Evolutionary conservation across 2,329 filamentous ascomycete species (phyloP), one percentile per base, ranked within the genome.

Genomic region (Acrocalymma vagum): DNA sequence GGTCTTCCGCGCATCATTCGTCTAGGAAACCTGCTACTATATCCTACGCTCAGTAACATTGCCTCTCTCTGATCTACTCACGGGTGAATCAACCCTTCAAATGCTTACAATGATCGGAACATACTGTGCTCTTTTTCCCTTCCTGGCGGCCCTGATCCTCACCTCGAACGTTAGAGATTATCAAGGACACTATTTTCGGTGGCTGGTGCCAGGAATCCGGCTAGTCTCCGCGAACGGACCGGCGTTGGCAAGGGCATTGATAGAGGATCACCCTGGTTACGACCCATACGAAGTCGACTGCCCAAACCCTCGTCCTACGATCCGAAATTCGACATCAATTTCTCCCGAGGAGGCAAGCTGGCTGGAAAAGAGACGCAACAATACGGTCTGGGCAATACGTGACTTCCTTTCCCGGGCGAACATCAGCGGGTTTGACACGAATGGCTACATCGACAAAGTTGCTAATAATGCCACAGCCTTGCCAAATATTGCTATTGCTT

Each of bases 381-480:
- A 85, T 51, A 93, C 89, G 0, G 71, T 90, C 17, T 69, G 80
- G 9, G 83, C 88, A 18, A 84, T 95, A 78, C 80, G 77, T 33
- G 77, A 85, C 18, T 83, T 94, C 53, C 78, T 96, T 29, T 74
- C 74, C 14, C 80, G 86, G 42, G 77, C 88, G 62, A 82, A 82
- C 55, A 90, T 96, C 51, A 72, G 80, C 13, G 82, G 79, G 44
- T 91, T 95, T 47, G 84, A 95, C 69, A 84, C 84, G 11, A 75
- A 74, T 1, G 64, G 71, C 2, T 96, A 92, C 65, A 82, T 96
- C 57, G 77, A 83, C 33, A 69, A 69, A 2, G 63, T 80, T 38
- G 69, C 68, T 14, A 71, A 71, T 33, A 84, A 85, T 64, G 72
- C 70, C 2, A 75, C 77, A 11, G 72, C 74, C 1, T 59, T 85